Base-by-base conservation (phyloP, 192 early-diverging fungal species). In the Allomyces macrogynus region DNA sequence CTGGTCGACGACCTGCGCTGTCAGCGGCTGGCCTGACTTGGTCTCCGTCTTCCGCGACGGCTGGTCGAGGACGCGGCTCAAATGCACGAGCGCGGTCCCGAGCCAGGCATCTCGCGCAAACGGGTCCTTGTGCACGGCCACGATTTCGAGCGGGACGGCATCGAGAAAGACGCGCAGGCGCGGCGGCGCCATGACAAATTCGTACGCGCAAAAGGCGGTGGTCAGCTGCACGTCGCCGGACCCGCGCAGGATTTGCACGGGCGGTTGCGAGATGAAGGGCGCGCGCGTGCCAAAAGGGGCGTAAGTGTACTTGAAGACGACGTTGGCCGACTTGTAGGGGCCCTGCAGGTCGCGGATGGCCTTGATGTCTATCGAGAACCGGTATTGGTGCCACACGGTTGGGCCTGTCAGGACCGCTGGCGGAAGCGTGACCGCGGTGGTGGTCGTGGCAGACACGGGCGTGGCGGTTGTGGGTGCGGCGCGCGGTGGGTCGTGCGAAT, bases 291-390 rank as follows among this genome's bases (percentile, higher is more conserved):
- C 79, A 65, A 81, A 80, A 1, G 78, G 68, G 9, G 75, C 20
- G 61, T 81, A 81, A 0, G 67, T 62, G 64, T 81, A 81, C 62
- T 70, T 67, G 23, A 80, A 65, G 63, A 63, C 75, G 1, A 81
- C 43, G 18, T 61, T 65, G 7, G 75, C 62, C 3, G 68, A 64
- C 64, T 63, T 61, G 23, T 62, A 64, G 18, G 62, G 60, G 27
- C 24, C 16, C 40, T 63, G 25, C 54, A 73, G 60, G 65, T 72
- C 65, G 27, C 63, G 65, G 23, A 81, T 18, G 24, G 77, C 73
- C 10, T 74, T 74, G 14, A 81, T 62, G 24, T 81, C 79, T 43
- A 81, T 77, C 1, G 79, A 78, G 61, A 81, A 78, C 24, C 79
- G 73, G 64, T 75, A 81, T 61, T 81, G 79, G 64, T 75, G 73